Percentiles rank a stretch among this genome's conserved stretches.
Conservation (phyloP, 1,284 basidiomycete genomes). For the Takashimella tepidaria region DNA sequence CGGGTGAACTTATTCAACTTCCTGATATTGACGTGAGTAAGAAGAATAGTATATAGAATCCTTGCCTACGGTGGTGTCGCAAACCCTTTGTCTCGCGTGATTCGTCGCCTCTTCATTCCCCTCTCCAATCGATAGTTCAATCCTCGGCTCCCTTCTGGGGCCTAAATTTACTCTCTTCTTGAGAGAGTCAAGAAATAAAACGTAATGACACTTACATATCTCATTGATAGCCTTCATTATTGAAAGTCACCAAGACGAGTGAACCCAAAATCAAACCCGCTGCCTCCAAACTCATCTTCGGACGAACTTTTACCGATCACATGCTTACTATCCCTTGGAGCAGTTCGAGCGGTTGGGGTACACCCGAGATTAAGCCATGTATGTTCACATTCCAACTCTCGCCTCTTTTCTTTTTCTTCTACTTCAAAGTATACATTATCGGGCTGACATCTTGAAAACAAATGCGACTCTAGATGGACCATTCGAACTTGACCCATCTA, state of each 20-base stretch:
- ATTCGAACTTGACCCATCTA: slow-evolving; percentile 71
- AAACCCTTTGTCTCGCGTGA: no score
- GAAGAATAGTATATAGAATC: no score
- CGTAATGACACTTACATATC: no score
- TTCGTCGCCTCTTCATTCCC: no score
- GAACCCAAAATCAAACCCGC: slow-evolving; percentile 48
- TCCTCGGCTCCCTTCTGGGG: no score
- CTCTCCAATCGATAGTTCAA: no score
- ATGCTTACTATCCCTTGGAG: slow-evolving; percentile 86
- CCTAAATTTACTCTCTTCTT: no score
- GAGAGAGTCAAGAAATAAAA: no score
- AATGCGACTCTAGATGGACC: slow-evolving; percentile 66
- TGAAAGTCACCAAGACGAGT: slow-evolving; percentile 53
- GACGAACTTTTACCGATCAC: slow-evolving; percentile 71
- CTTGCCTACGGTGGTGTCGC: no score
- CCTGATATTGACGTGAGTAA: slow-evolving; percentile 52
- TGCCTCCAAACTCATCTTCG: slow-evolving; percentile 51
- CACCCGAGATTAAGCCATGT: slow-evolving; percentile 81
- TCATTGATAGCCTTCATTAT: slow-evolving; percentile 53
- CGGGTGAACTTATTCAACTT: slow-evolving; percentile 49
- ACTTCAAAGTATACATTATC: no score
- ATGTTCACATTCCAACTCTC: slow-evolving; percentile 28
- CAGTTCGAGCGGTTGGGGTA: slow-evolving; percentile 67
- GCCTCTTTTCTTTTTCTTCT: no score
- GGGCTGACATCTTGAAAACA: no score